Evolutionary conservation across 1,284 basidiomycete genomes (phyloP).

Genomic region (Neolentinus lepideus): DNA sequence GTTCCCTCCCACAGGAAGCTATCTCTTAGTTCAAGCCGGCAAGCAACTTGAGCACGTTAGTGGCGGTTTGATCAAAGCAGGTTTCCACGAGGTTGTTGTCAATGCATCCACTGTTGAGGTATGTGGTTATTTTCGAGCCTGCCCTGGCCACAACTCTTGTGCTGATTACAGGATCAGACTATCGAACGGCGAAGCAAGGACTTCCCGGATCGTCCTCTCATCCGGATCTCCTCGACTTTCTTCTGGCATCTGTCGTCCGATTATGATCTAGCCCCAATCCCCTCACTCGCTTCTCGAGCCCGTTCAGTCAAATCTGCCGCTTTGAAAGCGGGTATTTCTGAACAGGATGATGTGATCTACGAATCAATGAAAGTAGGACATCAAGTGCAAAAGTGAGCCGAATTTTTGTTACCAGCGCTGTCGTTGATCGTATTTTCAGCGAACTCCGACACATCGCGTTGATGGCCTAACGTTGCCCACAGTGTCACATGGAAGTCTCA

Average conservation of each 20-base stretch:
- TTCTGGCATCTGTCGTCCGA: constrained; percentile 92
- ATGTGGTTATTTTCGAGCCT: constrained; percentile 8
- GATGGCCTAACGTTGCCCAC: constrained; percentile 45
- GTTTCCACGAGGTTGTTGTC: constrained; percentile 88
- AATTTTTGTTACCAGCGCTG: not conserved
- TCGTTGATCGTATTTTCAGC: constrained; percentile 28
- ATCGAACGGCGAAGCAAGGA: constrained; percentile 53
- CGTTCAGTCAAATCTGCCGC: constrained; percentile 29
- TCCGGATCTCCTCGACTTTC: constrained; percentile 90
- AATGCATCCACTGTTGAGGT: constrained; percentile 74
- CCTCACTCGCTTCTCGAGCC: constrained; percentile 41
- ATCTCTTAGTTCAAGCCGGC: constrained; percentile 81
- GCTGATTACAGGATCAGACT: constrained; percentile 33
- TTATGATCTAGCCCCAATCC: constrained; percentile 62
- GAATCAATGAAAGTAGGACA: constrained; percentile 79
- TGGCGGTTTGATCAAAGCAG: constrained; percentile 85
- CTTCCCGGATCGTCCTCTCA: constrained; percentile 71
- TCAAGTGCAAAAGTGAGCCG: constrained; percentile 73
- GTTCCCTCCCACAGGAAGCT: constrained; percentile 68
- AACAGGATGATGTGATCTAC: constrained; percentile 43
- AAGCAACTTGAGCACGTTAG: constrained; percentile 89
- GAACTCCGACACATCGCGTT: constrained; percentile 80
- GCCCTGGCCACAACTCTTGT: not conserved
- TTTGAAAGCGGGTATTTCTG: constrained; percentile 26
- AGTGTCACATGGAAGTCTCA: no score